A percentile compares a stretch with the other conserved stretches of the same genome.
These are phyloP conservation scores for Bruguiera sexangula DNA, from an alignment of 345 rosid genomes.

Conservation along the genomic window DNA sequence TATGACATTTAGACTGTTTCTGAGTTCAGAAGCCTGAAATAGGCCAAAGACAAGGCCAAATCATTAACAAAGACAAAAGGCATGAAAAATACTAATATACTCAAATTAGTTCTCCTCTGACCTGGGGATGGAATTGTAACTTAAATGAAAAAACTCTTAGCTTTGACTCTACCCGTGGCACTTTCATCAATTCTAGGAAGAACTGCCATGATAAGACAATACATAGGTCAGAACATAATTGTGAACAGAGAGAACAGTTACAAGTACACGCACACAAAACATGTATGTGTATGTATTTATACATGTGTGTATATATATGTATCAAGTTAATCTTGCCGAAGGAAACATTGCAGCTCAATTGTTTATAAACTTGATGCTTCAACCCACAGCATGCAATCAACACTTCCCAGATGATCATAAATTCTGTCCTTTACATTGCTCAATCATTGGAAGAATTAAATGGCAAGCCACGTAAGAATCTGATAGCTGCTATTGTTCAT, in stretches of 20 bases:
- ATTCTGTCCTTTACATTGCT: background rate
- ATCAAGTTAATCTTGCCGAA: background rate
- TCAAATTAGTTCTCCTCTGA: slow-evolving; percentile 25
- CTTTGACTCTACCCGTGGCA: slow-evolving; percentile 78
- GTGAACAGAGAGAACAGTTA: background rate
- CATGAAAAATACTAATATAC: slow-evolving; percentile 16
- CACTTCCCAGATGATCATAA: background rate
- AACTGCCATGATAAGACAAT: slow-evolving; percentile 45
- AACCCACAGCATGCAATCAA: background rate
- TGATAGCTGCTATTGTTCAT: background rate
- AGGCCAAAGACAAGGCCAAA: slow-evolving; percentile 12
- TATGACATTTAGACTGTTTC: slow-evolving; percentile 51
- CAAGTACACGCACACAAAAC: no score
- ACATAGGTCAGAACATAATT: background rate
- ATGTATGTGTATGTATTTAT: no score
- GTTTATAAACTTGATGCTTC: background rate
- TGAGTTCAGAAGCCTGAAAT: slow-evolving; percentile 74
- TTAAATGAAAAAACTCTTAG: slow-evolving; percentile 76
- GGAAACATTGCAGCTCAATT: background rate
- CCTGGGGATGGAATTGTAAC: slow-evolving; percentile 69
- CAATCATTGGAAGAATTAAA: background rate
- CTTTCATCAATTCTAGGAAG: slow-evolving; percentile 77
- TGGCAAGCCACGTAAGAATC: background rate
- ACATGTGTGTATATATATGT: background rate
- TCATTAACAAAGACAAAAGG: slow-evolving; percentile 6